Conservation (phyloP, 73 alveolate species). For the Urostyla sp. region DNA sequence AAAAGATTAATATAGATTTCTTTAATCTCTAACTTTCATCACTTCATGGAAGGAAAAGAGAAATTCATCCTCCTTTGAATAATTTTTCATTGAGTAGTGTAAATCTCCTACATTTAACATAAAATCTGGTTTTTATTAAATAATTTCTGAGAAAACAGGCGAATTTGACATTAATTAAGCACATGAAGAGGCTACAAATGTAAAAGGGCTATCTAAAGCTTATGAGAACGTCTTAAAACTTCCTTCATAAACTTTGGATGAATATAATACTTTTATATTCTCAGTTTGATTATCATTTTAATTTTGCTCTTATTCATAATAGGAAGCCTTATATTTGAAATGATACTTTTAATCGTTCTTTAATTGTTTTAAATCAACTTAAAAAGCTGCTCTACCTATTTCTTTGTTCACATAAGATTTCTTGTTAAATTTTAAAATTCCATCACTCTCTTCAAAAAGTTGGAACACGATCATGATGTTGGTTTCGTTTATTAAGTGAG, state of each 20-base stretch:
- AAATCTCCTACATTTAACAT: constrained; percentile 12
- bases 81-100: constrained; percentile 18
- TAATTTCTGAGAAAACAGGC: not conserved
- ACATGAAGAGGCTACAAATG: constrained; percentile 19
- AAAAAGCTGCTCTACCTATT: not conserved
- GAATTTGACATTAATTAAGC: constrained; percentile 4
- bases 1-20: not conserved
- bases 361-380: not conserved
- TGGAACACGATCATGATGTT: no score
- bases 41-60: constrained; percentile 32
- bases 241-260: not conserved
- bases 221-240: not conserved
- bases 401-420: not conserved
- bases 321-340: not conserved
- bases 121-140: not conserved
- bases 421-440: not conserved
- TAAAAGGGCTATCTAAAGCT: not conserved
- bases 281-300: no score
- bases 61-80: not conserved
- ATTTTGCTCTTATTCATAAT: not conserved
- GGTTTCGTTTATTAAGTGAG: not conserved
- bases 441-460: no score
- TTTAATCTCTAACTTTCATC: not conserved
- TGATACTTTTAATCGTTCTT: not conserved
- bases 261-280: no score